Evolutionary conservation across 345 rosid genomes (phyloP).

Genomic region (Crucihimalaya himalaica): DNA sequence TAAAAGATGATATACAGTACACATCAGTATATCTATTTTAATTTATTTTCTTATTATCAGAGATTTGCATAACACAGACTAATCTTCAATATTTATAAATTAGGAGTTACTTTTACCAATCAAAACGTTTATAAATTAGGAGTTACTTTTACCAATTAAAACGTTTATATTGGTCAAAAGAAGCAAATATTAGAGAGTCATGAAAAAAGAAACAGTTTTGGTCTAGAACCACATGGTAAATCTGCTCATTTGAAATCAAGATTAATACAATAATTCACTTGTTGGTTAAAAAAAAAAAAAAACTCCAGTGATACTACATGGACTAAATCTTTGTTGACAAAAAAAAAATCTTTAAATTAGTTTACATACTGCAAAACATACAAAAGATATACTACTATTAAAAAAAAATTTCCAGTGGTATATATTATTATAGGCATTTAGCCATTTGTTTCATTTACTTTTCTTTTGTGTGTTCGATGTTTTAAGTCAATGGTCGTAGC

Average conservation of each 20-base stretch:
- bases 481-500: slow-evolving; percentile 1
- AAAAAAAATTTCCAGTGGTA: no score
- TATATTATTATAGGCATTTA: no score
- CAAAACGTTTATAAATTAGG: not conserved
- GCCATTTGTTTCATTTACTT: not conserved
- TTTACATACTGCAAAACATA: no score
- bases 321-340: no score
- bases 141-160: not conserved
- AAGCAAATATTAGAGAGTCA: not conserved
- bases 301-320: no score
- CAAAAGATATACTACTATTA: no score
- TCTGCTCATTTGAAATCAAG: no score
- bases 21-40: no score
- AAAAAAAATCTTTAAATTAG: no score
- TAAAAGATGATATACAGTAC: not conserved
- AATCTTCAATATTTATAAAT: not conserved
- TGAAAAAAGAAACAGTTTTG: not conserved
- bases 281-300: not conserved
- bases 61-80: not conserved
- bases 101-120: not conserved
- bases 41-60: no score
- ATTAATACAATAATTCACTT: no score
- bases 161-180: not conserved
- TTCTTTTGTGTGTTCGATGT: not conserved
- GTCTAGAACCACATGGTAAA: no score